phyloP scores from a whole-genome alignment of 169 alveolate species.

The Plasmodium fragile region DNA sequence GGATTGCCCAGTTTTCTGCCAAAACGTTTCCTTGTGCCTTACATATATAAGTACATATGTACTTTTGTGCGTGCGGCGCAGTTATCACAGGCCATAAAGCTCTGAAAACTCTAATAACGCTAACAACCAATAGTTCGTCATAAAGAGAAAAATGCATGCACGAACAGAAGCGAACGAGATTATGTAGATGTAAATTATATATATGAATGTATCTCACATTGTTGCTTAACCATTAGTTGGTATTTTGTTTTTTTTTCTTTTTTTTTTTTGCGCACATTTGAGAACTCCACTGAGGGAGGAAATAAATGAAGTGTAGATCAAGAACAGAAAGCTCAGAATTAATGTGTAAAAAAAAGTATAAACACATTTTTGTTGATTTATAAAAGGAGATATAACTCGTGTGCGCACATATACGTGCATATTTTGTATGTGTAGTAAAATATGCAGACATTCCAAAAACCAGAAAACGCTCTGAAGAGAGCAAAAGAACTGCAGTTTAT shows the following conservation, averaged over 20 bases:
- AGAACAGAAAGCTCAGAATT: not conserved
- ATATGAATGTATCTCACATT: constrained; percentile 8
- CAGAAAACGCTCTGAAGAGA: constrained; percentile 93
- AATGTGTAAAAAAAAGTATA: not conserved
- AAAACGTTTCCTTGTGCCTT: not conserved
- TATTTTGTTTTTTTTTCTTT: not conserved
- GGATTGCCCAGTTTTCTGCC: not conserved
- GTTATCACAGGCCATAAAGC: not conserved
- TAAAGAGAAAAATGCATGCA: not conserved
- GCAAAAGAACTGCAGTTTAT: constrained; percentile 92
- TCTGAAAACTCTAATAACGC: not conserved
- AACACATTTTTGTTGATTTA: not conserved
- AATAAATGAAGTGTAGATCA: not conserved
- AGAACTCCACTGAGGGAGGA: not conserved
- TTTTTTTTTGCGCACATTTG: not conserved
- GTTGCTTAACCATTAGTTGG: not conserved
- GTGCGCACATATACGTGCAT: not conserved
- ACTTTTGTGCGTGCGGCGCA: not conserved
- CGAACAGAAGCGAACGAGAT: not conserved
- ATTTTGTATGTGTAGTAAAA: constrained; percentile 1
- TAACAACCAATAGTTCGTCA: not conserved
- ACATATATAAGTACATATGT: not conserved
- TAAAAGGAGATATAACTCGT: not conserved
- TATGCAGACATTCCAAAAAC: constrained; percentile 91
- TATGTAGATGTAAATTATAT: not conserved